Conservation (phyloP, 169 alveolate genomes). For the Plasmodium yoelii region DNA sequence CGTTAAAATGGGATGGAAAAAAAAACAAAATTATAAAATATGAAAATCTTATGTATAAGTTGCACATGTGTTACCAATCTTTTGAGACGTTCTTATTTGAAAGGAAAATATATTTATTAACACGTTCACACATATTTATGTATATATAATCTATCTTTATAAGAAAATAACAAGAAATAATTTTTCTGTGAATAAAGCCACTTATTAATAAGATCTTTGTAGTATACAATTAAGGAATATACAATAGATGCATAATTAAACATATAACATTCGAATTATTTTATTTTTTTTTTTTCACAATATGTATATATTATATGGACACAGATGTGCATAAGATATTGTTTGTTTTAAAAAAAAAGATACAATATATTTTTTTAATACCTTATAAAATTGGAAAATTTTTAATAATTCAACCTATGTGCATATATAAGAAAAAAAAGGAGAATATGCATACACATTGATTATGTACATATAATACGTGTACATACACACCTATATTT, state of each 20-base stretch:
- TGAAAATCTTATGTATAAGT: constrained; percentile 10
- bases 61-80: constrained; percentile 33
- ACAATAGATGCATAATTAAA: too few species aligned
- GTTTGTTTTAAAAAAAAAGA: not conserved
- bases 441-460: too few species aligned
- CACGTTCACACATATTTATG: not conserved
- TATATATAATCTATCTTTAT: not conserved
- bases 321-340: constrained; percentile 11
- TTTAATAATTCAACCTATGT: too few species aligned
- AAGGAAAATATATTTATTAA: constrained; percentile 4
- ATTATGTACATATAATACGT: too few species aligned
- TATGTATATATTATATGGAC: not conserved
- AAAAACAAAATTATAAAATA: constrained; percentile 3
- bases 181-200: too few species aligned
- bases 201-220: too few species aligned
- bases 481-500: too few species aligned
- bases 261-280: not conserved
- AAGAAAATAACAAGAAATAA: too few species aligned
- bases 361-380: not conserved
- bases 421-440: too few species aligned
- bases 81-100: constrained; percentile 26
- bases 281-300: constrained; percentile 2
- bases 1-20: constrained; percentile 11
- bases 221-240: too few species aligned
- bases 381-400: not conserved